Evolutionary conservation across 202 grass and related monocot species (phyloP), one percentile per base, ranked within the genome.

Genomic region (Setaria italica): DNA sequence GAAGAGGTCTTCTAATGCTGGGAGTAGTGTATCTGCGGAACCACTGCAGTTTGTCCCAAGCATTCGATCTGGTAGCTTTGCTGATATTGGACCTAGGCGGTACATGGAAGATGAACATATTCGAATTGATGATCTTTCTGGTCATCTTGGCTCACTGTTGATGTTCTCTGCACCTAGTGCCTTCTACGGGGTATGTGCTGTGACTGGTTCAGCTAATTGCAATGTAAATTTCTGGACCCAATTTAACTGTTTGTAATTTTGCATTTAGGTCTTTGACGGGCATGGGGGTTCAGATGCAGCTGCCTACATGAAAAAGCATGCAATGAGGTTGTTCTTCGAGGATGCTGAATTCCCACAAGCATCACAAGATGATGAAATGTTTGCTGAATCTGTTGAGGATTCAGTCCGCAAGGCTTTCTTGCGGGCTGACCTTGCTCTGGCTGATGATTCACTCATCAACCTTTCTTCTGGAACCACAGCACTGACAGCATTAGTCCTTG

Each of bases 21-120:
- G 19, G 16, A 2, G 35, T 4, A 82, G 77, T 64, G 67, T 62
- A 48, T 34, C 86, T 15, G 76, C 51, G 5, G 81, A 93, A 81
- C 73, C 33, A 6, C 47, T 71, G 35, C 82, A 78, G 11, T 96
- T 90, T 83, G 57, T 94, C 39, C 93, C 96, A 4, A 92, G 69
- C 39, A 90, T 96, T 69, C 57, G 91, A 20, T 99, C 97, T 68
- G 93, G 97, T 45, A 96, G 97, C 63, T 99, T 92, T 33, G 91
- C 90, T 53, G 90, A 96, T 72, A 99, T 99, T 80, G 97, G 97
- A 6, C 93, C 85, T 29, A 92, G 97, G 79, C 56, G 82, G 15
- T 85, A 87, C 82, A 99, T 99, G 97, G 97, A 99, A 80, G 97
- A 99, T 70, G 97, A 99, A 47, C 93, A 99, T 71, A 94, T 99